Evolutionary conservation across 2,329 filamentous ascomycete genomes (phyloP).

Genomic region (Talaromyces pinophilus): DNA sequence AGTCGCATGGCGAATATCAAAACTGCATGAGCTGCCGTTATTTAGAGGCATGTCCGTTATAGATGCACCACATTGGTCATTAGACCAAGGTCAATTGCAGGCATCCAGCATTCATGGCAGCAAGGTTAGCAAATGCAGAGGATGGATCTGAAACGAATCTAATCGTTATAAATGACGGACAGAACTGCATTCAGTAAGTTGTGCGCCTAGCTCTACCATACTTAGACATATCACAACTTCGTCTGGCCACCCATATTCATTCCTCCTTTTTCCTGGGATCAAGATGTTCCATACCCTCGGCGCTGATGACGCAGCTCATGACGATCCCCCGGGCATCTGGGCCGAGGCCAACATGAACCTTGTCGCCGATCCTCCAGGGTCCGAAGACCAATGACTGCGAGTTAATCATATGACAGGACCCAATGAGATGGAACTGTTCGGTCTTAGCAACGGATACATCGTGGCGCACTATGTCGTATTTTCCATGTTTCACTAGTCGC

Average conservation of each 20-base stretch:
- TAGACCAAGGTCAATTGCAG: background rate
- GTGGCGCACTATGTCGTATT: conserved; percentile 29
- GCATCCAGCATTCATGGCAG: background rate
- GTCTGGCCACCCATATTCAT: conserved; percentile 18
- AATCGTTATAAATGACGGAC: background rate
- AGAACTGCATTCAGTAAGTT: background rate
- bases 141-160: background rate
- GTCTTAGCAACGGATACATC: conserved; percentile 8
- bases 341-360: conserved; percentile 26
- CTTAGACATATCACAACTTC: background rate
- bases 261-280: conserved; percentile 18
- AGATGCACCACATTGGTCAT: background rate
- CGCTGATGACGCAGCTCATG: conserved; percentile 17
- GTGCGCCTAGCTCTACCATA: background rate
- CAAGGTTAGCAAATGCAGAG: background rate
- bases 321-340: conserved; percentile 12
- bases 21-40: background rate
- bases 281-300: conserved; percentile 9
- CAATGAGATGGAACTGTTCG: conserved; percentile 28
- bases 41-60: background rate
- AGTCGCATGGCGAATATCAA: background rate
- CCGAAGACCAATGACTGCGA: conserved; percentile 27
- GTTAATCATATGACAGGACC: conserved; percentile 32
- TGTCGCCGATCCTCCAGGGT: conserved; percentile 32
- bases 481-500: conserved; percentile 27